Base-by-base conservation (phyloP, 2,329 filamentous ascomycete species). In the Trichoderma polysporum region DNA sequence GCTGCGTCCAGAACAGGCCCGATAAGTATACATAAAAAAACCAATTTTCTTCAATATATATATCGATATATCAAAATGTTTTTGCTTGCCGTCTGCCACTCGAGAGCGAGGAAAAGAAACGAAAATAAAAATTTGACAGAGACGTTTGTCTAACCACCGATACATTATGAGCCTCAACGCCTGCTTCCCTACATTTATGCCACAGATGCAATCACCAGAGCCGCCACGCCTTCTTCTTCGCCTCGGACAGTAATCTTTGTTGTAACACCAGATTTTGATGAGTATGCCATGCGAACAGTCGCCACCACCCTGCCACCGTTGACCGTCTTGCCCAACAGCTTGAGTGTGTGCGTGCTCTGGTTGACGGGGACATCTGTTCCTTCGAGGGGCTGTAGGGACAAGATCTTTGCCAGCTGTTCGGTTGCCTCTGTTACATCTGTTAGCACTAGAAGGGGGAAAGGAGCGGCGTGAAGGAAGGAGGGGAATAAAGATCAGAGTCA, bases 251-350 rank as follows among this genome's bases (percentile, higher is more conserved):
- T 91, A 73, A 99, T 93, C 87, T 98, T 98, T 75, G 94, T 96
- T 67, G 95, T 97, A 29, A 98, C 93, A 61, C 95, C 95, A 58
- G 90, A 90, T 85, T 96, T 97, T 74, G 91, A 89, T 69, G 92
- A 96, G 81, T 89, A 97, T 1, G 94, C 95, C 94, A 99, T 97
- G 79, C 93, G 88, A 70, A 98, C 88, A 71, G 88, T 90, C 68
- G 91, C 91, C 66, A 94, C 92, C 17, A 99, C 94, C 75, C 91
- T 90, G 71, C 95, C 95, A 39, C 94, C 95, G 37, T 87, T 89
- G 69, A 98, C 90, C 50, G 93, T 97, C 88, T 97, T 98, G 77
- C 95, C 95, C 78, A 97, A 91, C 39, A 99, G 84, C 82, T 97
- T 98, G 77, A 99, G 89, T 4, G 93, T 94, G 79, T 99, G 95